Evolutionary conservation across 306 rosid genomes (phyloP), one percentile per base, ranked within the genome.

Genomic region (Citrullus amarus): DNA sequence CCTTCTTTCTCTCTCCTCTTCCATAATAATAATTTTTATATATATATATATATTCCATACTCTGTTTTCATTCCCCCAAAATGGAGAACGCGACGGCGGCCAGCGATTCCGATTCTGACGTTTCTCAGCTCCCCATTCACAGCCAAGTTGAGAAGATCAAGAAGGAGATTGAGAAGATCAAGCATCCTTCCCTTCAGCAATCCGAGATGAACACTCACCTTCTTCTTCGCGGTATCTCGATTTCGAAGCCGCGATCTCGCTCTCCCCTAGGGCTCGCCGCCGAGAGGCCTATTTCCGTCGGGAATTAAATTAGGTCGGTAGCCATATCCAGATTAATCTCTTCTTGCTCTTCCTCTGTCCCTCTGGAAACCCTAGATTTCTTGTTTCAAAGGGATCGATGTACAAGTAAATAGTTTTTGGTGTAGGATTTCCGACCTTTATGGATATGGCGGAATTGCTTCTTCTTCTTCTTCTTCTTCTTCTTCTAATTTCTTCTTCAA

Each of bases 141-240:
- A 91, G 81, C 83, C 98, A 91, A 80, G 93, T 93, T 9, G 84
- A 86, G n/a, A 93, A 90, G 80, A 88, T 93, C n/a, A 93, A 90
- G 87, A 70, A 81, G 78, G 98, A 93, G 81, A 85, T 84, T 0
- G 97, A 91, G 89, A 91, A 82, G 73, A 81, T 81, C 76, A 88
- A 83, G 67, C 90, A 90, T 18, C 96, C 97, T 2, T 90, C 96
- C 0, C 86, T 93, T 13, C 81, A 87, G 76, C 86, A 81, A 60
- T 70, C 84, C 2, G 87, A 93, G 48, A 79, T 84, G 82, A 86
- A 86, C 39, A 87, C 85, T 6, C 74, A 72, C 41, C 80, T 75
- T 55, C 79, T 85, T 39, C 82, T 83, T 53, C 87, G 86, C 13
- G 87, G 87, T 56, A 77, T 84, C 22, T 63, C 38, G 0, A 78